Conservation (phyloP, 2,329 filamentous ascomycete genomes). For the Stagonosporopsis rhizophila region DNA sequence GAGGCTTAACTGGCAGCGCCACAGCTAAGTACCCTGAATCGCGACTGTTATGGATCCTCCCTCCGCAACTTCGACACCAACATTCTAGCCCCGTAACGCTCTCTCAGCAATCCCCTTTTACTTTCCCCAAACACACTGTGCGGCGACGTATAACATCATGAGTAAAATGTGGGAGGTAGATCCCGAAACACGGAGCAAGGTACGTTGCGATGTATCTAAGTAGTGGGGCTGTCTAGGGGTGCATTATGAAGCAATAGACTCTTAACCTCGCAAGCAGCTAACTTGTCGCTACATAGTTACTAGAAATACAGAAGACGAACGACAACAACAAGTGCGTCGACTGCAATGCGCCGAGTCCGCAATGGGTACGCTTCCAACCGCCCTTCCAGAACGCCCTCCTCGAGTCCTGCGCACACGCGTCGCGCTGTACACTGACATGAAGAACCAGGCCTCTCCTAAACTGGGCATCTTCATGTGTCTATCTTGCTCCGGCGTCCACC, state of each 20-base stretch:
- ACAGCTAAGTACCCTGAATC: constrained; percentile 11
- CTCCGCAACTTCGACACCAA: constrained; percentile 12
- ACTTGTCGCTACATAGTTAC: constrained; percentile 65
- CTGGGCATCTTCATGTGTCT: constrained; percentile 99
- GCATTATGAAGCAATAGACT: background rate
- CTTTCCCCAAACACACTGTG: constrained; percentile 1
- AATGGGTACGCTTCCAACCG: constrained; percentile 75
- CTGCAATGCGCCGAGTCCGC: constrained; percentile 91
- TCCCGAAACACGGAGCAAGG: constrained; percentile 95
- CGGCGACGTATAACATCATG: constrained; percentile 44
- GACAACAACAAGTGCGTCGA: constrained; percentile 93
- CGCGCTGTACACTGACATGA: constrained; percentile 25
- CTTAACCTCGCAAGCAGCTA: constrained; percentile 17
- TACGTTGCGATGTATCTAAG: constrained; percentile 50
- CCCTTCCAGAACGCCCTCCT: constrained; percentile 1
- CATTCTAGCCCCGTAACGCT: constrained; percentile 3
- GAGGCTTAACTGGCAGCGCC: constrained; percentile 20
- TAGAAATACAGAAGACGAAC: constrained; percentile 87
- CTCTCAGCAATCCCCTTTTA: background rate
- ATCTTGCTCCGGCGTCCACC: constrained; percentile 91
- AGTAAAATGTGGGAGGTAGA: constrained; percentile 98
- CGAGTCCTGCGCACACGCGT: constrained; percentile 13
- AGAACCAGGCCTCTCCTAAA: constrained; percentile 76
- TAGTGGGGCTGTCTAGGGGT: constrained; percentile 20
- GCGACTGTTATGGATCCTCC: constrained; percentile 15